These are phyloP conservation scores for Yarrowia sp. DNA, from an alignment of 805 yeast species.

Conservation along the genomic window DNA sequence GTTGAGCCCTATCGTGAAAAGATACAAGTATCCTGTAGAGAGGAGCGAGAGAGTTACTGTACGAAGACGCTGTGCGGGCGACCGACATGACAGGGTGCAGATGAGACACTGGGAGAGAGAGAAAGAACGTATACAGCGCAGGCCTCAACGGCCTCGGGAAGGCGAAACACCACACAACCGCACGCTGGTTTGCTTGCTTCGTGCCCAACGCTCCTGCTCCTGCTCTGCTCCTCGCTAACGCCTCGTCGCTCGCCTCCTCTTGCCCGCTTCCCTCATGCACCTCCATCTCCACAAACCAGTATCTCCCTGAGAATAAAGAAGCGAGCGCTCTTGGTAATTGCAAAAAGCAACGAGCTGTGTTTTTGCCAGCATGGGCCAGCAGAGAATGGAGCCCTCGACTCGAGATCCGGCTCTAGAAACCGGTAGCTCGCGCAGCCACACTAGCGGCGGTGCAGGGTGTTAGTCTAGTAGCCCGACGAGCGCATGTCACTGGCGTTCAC, in stretches of 20 bases:
- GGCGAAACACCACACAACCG: too few relatives aligned
- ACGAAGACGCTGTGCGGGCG: too few relatives aligned
- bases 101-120: neutral
- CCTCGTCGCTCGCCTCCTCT: slow-evolving; percentile 5
- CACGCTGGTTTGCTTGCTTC: too few relatives aligned
- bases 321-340: neutral
- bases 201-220: too few relatives aligned
- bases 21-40: neutral
- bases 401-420: too few relatives aligned
- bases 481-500: neutral
- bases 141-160: too few relatives aligned
- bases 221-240: neutral
- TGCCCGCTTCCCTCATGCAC: slow-evolving; percentile 12
- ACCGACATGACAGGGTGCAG: neutral
- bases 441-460: neutral
- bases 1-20: slow-evolving; percentile 7
- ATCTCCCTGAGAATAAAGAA: slow-evolving; percentile 15
- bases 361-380: too few relatives aligned
- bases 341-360: slow-evolving; percentile 13
- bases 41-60: neutral
- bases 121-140: too few relatives aligned
- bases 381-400: too few relatives aligned
- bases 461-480: neutral
- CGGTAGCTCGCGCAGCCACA: neutral
- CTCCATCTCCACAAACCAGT: slow-evolving; percentile 15